phyloP scores from a whole-genome alignment of 305 asterid species.

The Fraxinus xanthoxyloides region DNA sequence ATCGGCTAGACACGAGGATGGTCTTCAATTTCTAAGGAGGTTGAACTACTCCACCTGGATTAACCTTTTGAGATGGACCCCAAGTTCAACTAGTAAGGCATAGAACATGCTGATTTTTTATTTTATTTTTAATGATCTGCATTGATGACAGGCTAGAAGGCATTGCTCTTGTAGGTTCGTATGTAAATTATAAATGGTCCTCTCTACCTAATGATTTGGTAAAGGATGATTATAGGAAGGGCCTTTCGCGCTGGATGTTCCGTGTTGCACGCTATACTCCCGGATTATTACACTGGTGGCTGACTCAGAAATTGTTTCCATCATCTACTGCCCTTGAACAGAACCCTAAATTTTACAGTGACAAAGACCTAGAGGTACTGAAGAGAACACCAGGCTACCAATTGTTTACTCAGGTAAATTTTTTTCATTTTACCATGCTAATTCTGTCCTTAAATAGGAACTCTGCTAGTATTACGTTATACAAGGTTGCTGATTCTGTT shows the following conservation, averaged over 20 bases:
- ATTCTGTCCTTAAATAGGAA: neutral
- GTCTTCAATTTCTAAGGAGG: neutral
- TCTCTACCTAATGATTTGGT: conserved; percentile 64
- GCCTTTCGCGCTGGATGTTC: conserved; percentile 56
- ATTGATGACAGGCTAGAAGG: conserved; percentile 62
- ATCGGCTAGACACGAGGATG: neutral
- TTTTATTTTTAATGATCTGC: neutral
- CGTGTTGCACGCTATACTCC: conserved; percentile 56
- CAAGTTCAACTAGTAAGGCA: neutral
- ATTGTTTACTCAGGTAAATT: conserved; percentile 60
- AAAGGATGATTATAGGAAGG: conserved; percentile 73
- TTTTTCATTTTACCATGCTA: neutral
- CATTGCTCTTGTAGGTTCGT: conserved; percentile 69
- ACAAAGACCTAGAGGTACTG: conserved; percentile 74
- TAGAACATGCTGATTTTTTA: neutral
- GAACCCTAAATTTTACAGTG: conserved; percentile 63
- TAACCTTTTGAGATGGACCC: neutral
- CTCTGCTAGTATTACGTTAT: neutral
- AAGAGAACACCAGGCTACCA: conserved; percentile 83
- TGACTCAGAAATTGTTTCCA: conserved; percentile 80
- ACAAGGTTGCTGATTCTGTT: neutral
- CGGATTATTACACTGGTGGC: conserved; percentile 76
- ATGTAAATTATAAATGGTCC: conserved; percentile 79
- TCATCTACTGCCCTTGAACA: conserved; percentile 68
- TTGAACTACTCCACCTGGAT: neutral